Conservation (phyloP, 768 basidiomycete species). For the Tephrocybe sp. region DNA sequence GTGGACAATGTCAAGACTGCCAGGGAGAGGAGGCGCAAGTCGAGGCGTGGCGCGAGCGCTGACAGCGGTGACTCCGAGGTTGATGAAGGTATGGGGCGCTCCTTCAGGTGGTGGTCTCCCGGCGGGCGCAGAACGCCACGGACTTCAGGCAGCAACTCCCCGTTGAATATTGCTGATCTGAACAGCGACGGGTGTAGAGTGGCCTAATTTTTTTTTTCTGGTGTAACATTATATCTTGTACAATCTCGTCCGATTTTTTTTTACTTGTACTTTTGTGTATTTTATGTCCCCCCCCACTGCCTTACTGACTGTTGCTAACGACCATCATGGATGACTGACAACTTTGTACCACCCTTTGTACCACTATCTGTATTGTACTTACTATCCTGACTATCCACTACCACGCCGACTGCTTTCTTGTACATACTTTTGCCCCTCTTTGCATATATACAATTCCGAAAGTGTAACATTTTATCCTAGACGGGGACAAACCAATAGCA, state of each 20-base stretch:
- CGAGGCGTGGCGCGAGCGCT: conserved; percentile 41
- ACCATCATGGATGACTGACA: neutral
- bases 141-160: conserved; percentile 47
- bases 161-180: conserved; percentile 41
- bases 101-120: conserved; percentile 55
- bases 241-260: conserved; percentile 14
- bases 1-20: conserved; percentile 72
- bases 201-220: conserved; percentile 45
- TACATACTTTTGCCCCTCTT: conserved; percentile 6
- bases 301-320: conserved; percentile 16
- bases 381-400: neutral
- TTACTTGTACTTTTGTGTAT: conserved; percentile 23
- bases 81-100: conserved; percentile 20
- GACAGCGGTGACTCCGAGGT: conserved; percentile 28
- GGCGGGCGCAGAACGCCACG: conserved; percentile 36
- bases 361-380: neutral
- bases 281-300: no score
- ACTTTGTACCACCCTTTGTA: conserved; percentile 6
- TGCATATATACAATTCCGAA: neutral
- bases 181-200: conserved; percentile 64
- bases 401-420: conserved; percentile 1
- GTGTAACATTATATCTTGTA: conserved; percentile 13
- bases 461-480: neutral
- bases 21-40: conserved; percentile 66
- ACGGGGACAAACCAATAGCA: neutral